Conservation (phyloP, 2,329 filamentous ascomycete species). For the Aaosphaeria arxii region DNA sequence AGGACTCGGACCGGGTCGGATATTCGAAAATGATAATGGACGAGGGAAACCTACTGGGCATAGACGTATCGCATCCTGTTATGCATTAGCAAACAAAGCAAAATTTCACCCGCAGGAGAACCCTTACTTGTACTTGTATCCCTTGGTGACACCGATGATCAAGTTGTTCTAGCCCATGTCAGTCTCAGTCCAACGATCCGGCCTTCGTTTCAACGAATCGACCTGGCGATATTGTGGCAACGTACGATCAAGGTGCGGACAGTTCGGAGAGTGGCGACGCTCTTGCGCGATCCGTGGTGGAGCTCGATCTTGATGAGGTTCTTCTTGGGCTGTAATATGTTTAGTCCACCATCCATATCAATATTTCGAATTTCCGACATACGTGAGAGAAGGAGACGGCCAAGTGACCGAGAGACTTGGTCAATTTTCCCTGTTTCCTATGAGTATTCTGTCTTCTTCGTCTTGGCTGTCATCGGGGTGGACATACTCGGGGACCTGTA, state of each 20-base stretch:
- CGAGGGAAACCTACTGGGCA: constrained; percentile 60
- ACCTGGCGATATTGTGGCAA: constrained; percentile 1
- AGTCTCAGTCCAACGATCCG: constrained; percentile 10
- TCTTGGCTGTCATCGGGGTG: constrained; percentile 4
- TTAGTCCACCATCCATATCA: constrained; percentile 11
- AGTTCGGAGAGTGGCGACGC: constrained; percentile 94
- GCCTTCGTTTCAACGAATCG: not conserved
- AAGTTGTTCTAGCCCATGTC: constrained; percentile 68
- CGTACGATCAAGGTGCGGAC: constrained; percentile 84
- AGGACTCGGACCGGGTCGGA: too few species aligned
- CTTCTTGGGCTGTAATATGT: constrained; percentile 60
- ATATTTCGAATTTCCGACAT: constrained; percentile 9
- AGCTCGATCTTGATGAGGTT: constrained; percentile 93
- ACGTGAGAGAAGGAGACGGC: constrained; percentile 87
- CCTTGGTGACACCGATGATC: constrained; percentile 97
- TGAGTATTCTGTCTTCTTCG: constrained; percentile 16
- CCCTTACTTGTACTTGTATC: constrained; percentile 88
- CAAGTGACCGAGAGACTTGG: constrained; percentile 94
- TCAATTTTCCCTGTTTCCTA: constrained; percentile 72
- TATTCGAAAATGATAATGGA: not conserved
- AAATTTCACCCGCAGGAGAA: not conserved
- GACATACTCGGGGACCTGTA: constrained; percentile 31
- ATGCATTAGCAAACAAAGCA: too few species aligned
- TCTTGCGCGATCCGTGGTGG: constrained; percentile 98
- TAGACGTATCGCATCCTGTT: constrained; percentile 96